These are phyloP conservation scores for Metarhizium humberi DNA, from an alignment of 2,329 filamentous ascomycete species.

Conservation along the genomic window DNA sequence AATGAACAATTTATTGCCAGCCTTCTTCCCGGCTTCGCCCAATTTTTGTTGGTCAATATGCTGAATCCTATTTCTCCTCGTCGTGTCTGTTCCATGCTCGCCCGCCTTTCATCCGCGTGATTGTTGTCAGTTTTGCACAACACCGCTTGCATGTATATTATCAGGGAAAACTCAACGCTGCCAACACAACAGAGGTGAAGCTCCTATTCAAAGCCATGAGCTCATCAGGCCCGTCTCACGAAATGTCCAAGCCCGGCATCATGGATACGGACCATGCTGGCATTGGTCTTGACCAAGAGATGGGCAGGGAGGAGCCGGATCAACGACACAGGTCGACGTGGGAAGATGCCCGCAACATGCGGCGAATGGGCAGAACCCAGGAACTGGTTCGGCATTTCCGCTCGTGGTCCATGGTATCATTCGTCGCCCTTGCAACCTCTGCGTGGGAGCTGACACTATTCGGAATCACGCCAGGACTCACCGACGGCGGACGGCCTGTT, in stretches of 20 bases:
- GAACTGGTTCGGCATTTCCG: conserved; percentile 8
- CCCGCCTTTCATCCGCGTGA: no score
- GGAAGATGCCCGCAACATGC: conserved; percentile 2
- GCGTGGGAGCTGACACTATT: conserved; percentile 2
- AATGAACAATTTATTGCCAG: no score
- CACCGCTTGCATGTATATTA: no score
- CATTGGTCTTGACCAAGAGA: background rate
- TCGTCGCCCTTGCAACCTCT: conserved; percentile 3
- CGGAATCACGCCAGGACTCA: background rate
- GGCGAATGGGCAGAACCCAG: conserved; percentile 7
- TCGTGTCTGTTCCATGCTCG: no score
- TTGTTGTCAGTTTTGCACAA: no score
- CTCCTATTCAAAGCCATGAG: no score
- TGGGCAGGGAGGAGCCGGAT: background rate
- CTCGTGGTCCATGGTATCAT: conserved; percentile 4
- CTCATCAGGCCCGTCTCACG: no score
- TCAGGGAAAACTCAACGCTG: no score
- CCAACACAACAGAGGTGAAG: no score
- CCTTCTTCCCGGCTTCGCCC: no score
- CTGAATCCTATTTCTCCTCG: no score
- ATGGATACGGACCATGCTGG: background rate
- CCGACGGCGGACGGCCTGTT: conserved; percentile 6
- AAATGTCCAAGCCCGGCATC: background rate
- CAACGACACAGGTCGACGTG: background rate
- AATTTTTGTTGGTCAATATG: no score